These are phyloP conservation scores for Colletotrichum chlorophyti DNA, from an alignment of 2,329 filamentous ascomycete species.

Conservation along the genomic window DNA sequence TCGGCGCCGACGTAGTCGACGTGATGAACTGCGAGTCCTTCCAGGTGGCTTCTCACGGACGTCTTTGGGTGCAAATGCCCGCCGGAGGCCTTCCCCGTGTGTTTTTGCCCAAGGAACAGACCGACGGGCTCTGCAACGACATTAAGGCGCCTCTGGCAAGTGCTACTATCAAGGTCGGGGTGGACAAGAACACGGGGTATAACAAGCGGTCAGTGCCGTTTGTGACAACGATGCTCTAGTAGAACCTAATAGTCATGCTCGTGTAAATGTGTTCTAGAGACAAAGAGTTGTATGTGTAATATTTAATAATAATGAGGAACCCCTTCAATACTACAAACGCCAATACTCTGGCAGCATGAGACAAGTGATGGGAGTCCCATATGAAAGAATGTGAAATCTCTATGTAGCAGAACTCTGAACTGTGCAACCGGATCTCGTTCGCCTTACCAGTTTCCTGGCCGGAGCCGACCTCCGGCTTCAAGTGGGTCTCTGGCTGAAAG, in stretches of 20 bases:
- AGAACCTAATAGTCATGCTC: not conserved
- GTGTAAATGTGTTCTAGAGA: not conserved
- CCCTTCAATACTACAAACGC: too few species aligned
- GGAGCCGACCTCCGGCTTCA: too few species aligned
- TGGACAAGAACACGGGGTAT: slow-evolving; percentile 24
- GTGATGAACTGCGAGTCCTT: slow-evolving; percentile 47
- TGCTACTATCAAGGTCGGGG: slow-evolving; percentile 23
- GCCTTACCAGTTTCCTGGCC: too few species aligned
- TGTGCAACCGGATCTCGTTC: too few species aligned
- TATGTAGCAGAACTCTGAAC: too few species aligned
- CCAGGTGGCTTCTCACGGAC: slow-evolving; percentile 13
- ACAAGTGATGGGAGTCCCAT: too few species aligned
- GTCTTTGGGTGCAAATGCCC: slow-evolving; percentile 28
- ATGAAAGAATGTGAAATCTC: too few species aligned
- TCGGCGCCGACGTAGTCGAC: slow-evolving; percentile 44
- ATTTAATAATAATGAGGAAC: not conserved
- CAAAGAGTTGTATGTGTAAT: slow-evolving; percentile 1
- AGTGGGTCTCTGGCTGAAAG: too few species aligned
- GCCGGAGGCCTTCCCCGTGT: slow-evolving; percentile 21
- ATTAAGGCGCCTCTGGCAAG: slow-evolving; percentile 13
- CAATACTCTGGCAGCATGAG: too few species aligned
- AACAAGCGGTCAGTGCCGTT: slow-evolving; percentile 15
- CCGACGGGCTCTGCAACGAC: slow-evolving; percentile 23
- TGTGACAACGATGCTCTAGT: not conserved
- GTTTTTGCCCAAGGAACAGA: slow-evolving; percentile 23